Evolutionary conservation across 176 grass and related monocot genomes (phyloP).

Genomic region (Musa itinerans): DNA sequence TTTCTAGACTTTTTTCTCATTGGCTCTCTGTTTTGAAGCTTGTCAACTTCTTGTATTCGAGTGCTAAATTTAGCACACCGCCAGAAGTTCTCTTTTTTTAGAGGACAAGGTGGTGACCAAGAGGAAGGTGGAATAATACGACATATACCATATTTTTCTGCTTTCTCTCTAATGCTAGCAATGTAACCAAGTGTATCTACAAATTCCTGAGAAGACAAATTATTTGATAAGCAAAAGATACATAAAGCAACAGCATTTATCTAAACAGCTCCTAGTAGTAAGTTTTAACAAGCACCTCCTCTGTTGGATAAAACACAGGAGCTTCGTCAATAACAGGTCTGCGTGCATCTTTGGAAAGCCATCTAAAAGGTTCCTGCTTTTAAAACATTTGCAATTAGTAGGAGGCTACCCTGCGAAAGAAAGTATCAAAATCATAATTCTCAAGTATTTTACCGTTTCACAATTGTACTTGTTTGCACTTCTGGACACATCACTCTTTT

Average conservation of each 20-base stretch:
- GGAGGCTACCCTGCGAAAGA: neutral
- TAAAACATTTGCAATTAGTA: neutral
- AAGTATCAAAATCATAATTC: neutral
- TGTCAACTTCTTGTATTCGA: constrained; percentile 88
- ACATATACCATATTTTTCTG: constrained; percentile 87
- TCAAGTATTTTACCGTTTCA: constrained; percentile 15
- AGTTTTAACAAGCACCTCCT: constrained; percentile 53
- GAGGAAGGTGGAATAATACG: constrained; percentile 73
- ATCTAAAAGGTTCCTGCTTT: constrained; percentile 30
- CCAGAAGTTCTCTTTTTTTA: constrained; percentile 76
- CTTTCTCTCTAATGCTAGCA: constrained; percentile 45
- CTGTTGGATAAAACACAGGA: constrained; percentile 71
- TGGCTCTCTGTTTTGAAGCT: constrained; percentile 87
- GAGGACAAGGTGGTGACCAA: constrained; percentile 60
- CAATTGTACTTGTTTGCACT: constrained; percentile 16
- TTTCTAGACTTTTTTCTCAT: constrained; percentile 47
- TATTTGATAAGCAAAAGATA: neutral
- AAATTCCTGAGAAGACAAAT: constrained; percentile 62
- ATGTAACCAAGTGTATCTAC: constrained; percentile 85
- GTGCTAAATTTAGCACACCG: constrained; percentile 59
- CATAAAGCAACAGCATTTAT: neutral
- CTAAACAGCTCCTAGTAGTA: constrained; percentile 4
- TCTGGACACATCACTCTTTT: constrained; percentile 15
- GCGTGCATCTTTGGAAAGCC: constrained; percentile 43
- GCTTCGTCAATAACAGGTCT: constrained; percentile 78